A percentile compares a stretch with the other conserved stretches of the same genome.
Conservation (phyloP, 805 yeast species). For the Citeromyces matritensis region DNA sequence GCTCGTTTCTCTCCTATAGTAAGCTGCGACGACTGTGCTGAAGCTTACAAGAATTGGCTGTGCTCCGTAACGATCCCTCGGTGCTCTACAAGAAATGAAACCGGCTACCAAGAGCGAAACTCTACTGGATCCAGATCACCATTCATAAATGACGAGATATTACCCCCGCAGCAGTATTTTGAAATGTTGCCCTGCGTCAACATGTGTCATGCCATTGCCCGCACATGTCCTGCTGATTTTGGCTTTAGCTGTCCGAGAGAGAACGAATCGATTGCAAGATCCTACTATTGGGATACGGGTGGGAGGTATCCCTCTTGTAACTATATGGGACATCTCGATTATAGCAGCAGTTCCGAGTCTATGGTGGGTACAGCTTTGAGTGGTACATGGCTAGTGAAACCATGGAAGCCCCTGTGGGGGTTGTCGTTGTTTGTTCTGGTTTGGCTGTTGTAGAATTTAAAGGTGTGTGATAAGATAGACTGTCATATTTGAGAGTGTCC, state of each 20-base stretch:
- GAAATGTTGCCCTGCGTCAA: constrained; percentile 83
- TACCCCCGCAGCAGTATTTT: constrained; percentile 43
- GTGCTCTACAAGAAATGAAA: constrained; percentile 39
- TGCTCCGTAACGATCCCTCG: constrained; percentile 84
- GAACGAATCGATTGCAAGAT: constrained; percentile 16
- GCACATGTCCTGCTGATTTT: constrained; percentile 72
- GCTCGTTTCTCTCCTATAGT: constrained; percentile 61
- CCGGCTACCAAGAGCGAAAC: constrained; percentile 29
- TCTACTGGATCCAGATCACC: constrained; percentile 42
- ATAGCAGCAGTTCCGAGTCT: background rate
- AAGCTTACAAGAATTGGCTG: constrained; percentile 72
- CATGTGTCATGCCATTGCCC: constrained; percentile 62
- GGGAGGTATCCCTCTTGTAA: constrained; percentile 22
- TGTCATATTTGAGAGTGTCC: too few relatives aligned
- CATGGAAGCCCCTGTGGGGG: too few relatives aligned
- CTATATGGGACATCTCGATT: constrained; percentile 13
- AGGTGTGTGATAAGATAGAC: too few relatives aligned
- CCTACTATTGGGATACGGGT: constrained; percentile 26
- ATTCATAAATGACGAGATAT: constrained; percentile 34
- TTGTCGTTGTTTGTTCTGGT: background rate
- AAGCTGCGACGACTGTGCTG: constrained; percentile 58
- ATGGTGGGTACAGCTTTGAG: too few relatives aligned
- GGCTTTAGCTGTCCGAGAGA: constrained; percentile 58
- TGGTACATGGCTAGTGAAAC: too few relatives aligned
- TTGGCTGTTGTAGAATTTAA: background rate